Percentiles rank a stretch among this genome's conserved stretches.
Evolutionary conservation across 2,329 filamentous ascomycete species (phyloP).

Genomic region (Triangularia verruculosa): DNA sequence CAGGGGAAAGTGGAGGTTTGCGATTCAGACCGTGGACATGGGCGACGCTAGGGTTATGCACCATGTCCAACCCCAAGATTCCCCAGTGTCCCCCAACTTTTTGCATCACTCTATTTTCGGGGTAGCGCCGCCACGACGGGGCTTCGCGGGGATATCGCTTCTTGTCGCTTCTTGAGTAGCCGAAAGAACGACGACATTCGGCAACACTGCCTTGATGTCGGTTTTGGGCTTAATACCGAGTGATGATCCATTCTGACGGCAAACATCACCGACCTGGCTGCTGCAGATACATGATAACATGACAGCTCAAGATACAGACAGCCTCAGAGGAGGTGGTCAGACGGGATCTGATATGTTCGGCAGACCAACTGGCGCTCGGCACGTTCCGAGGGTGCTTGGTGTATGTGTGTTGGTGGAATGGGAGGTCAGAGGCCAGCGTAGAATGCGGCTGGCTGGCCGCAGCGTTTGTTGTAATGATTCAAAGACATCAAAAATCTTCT

Average conservation of each 20-base stretch:
- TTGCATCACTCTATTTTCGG: not conserved
- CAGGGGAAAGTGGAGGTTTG: constrained; percentile 8
- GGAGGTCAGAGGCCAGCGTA: not conserved
- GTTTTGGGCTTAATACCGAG: not conserved
- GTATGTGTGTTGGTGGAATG: not conserved
- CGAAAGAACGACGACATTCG: not conserved
- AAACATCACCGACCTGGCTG: not conserved
- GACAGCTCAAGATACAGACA: not conserved
- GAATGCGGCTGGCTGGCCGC: not conserved
- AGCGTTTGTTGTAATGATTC: not conserved
- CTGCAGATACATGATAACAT: not conserved
- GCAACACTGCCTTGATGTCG: not conserved
- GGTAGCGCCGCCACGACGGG: not conserved
- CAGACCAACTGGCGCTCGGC: not conserved
- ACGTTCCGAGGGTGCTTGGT: not conserved
- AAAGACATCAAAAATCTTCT: not conserved
- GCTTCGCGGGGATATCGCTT: not conserved
- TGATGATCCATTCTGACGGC: not conserved
- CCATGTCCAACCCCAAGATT: not conserved
- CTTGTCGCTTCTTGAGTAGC: not conserved
- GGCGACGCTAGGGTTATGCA: constrained; percentile 1
- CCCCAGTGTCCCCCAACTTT: not conserved
- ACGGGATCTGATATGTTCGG: not conserved
- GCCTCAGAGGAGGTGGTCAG: not conserved
- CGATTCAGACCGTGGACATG: constrained; percentile 7